Percentiles rank a stretch among this genome's conserved stretches.
Conservation (phyloP, 1,284 basidiomycete species). For the Hymenochaete sp. region DNA sequence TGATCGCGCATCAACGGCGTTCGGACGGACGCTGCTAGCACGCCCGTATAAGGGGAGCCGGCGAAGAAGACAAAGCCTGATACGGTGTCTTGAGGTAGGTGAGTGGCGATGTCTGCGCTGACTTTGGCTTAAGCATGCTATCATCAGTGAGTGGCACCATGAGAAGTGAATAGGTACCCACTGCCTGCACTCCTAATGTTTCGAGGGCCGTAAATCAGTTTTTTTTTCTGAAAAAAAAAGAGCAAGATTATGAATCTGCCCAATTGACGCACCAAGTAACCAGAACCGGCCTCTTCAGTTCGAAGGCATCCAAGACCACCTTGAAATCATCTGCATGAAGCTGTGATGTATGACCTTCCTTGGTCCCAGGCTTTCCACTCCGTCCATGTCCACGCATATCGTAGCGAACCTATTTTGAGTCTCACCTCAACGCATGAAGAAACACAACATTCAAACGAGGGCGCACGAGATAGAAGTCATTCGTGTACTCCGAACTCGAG, state of each 20-base stretch:
- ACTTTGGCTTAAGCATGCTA: slow-evolving; percentile 23
- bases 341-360: slow-evolving; percentile 24
- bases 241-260: neutral
- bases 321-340: slow-evolving; percentile 31
- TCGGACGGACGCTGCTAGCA: too few species aligned
- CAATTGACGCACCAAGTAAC: slow-evolving; percentile 20
- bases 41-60: slow-evolving; percentile 27
- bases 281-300: slow-evolving; percentile 28
- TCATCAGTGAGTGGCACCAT: too few species aligned
- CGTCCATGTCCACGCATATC: slow-evolving; percentile 22
- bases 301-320: slow-evolving; percentile 27
- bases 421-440: too few species aligned
- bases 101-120: slow-evolving; percentile 31
- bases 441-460: neutral
- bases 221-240: too few species aligned
- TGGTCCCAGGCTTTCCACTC: slow-evolving; percentile 24
- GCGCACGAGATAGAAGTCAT: slow-evolving; percentile 21
- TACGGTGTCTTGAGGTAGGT: slow-evolving; percentile 29
- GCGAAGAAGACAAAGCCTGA: slow-evolving; percentile 31
- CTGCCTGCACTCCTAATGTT: too few species aligned
- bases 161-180: too few species aligned
- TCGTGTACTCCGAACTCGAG: slow-evolving; percentile 6
- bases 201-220: too few species aligned
- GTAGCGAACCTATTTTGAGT: slow-evolving; percentile 4
- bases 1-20: too few species aligned